Percentiles rank a stretch among this genome's conserved stretches.
Evolutionary conservation across 331 rosid genomes (phyloP).

Genomic region (Cydonia oblonga): DNA sequence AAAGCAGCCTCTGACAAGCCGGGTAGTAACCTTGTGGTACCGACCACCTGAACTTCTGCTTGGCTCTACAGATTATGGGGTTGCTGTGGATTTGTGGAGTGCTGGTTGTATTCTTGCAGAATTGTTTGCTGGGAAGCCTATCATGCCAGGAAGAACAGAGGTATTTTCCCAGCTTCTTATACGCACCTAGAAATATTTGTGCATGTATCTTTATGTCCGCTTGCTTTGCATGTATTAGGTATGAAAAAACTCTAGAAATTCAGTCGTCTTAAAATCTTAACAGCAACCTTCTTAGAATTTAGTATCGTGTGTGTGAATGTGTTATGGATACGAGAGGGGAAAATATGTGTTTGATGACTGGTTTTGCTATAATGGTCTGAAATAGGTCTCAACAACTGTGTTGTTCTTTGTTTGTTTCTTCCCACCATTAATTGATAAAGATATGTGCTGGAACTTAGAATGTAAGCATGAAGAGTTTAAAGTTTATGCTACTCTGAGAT

Average conservation of each 20-base stretch:
- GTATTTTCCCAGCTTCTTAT: conserved; percentile 27
- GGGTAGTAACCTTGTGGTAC: conserved; percentile 87
- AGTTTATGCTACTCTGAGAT: background rate
- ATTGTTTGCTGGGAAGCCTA: conserved; percentile 67
- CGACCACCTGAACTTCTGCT: conserved; percentile 88
- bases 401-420: background rate
- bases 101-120: conserved; percentile 89
- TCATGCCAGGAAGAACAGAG: conserved; percentile 93
- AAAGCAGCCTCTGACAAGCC: conserved; percentile 70
- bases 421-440: background rate
- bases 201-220: too few species aligned
- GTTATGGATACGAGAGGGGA: background rate
- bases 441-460: background rate
- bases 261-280: background rate
- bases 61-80: conserved; percentile 68
- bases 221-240: background rate
- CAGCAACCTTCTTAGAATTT: background rate
- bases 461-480: background rate
- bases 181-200: too few species aligned
- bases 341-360: background rate
- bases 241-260: background rate
- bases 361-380: background rate
- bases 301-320: background rate
- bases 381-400: background rate
- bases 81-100: conserved; percentile 88